Base-by-base conservation (phyloP, 139 green algal species). In the Chlamydomonas urium region DNA sequence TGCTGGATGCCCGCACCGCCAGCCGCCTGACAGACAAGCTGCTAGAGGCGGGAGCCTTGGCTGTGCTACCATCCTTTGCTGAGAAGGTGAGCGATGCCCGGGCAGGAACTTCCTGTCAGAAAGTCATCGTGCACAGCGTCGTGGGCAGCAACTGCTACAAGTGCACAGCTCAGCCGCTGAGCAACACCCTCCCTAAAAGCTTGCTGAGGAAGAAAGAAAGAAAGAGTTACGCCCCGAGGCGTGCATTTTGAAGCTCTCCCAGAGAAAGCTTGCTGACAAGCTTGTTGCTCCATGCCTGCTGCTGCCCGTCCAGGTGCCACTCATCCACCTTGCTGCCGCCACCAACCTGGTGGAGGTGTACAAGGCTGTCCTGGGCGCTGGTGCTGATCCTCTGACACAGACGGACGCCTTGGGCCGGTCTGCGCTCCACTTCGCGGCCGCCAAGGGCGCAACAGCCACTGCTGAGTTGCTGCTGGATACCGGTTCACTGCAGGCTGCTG, bases 381-480 rank as follows among this genome's bases (percentile, higher is more conserved):
- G 6, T 5, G 10, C 34, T 6, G 36, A 59, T 17, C 63, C 63
- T 24, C 24, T 57, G 14, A 32, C 14, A 8, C 4, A 32, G 38
- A 26, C 42, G 37, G 63, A 71, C 29, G 63, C 63, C 24, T 19
- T 71, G 8, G 71, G 78, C n/a, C 47, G 75, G 36, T 69, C 69
- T 24, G 47, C 69, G 3, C 61, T 81, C 23, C 75, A 81, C 62
- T 81, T 60, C 42, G 75, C 75, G 1, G 75, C 61, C 17, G 69
- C 69, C 60, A 76, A 76, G 50, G 75, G 69, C 21, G 23, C 61
- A 4, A 24, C 24, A 14, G 1, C 2, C 6, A 33, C 69, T 1
- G 59, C 37, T 10, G 35, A 47, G 1, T 34, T 62, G 33, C 69
- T 84, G 2, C 26, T 80, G 21, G 56, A 59, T 3, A 8, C 23